Percentiles rank a stretch among this genome's conserved stretches.
These are phyloP conservation scores for Cercospora sesami DNA, from an alignment of 2,329 filamentous ascomycete species.

Conservation along the genomic window DNA sequence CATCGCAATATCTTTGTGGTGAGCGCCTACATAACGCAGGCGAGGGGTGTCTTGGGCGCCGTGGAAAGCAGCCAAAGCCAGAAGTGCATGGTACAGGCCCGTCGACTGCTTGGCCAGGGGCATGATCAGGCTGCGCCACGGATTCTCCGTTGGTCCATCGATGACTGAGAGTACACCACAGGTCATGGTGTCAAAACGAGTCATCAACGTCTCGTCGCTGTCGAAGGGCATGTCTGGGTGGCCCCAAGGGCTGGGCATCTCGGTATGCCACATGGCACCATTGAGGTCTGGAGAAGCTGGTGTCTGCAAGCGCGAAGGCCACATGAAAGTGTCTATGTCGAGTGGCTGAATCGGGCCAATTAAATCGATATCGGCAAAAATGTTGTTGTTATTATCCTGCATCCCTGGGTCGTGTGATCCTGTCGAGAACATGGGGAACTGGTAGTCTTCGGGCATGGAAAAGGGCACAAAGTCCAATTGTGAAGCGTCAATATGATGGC, in stretches of 20 bases:
- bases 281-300: slow-evolving; percentile 17
- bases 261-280: slow-evolving; percentile 6
- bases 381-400: slow-evolving; percentile 15
- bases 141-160: slow-evolving; percentile 68
- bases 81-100: slow-evolving; percentile 67
- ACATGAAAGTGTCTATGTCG: slow-evolving; percentile 19
- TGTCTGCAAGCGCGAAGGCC: slow-evolving; percentile 24
- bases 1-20: slow-evolving; percentile 68
- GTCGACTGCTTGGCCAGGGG: slow-evolving; percentile 64
- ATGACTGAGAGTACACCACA: slow-evolving; percentile 71
- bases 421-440: slow-evolving; percentile 27
- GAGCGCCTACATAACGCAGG: slow-evolving; percentile 63
- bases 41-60: slow-evolving; percentile 58
- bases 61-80: slow-evolving; percentile 69
- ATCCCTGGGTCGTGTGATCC: slow-evolving; percentile 27
- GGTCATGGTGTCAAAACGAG: slow-evolving; percentile 65
- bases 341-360: slow-evolving; percentile 22
- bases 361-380: slow-evolving; percentile 26
- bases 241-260: slow-evolving; percentile 4
- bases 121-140: slow-evolving; percentile 71
- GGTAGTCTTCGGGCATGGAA: slow-evolving; percentile 33
- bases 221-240: slow-evolving; percentile 36
- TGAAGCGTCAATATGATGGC: slow-evolving; percentile 18
- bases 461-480: slow-evolving; percentile 33
- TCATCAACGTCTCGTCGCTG: slow-evolving; percentile 61